Evolutionary conservation across 139 green algal species (phyloP), one percentile per base, ranked within the genome.

Genomic region (Ulvella scutata): DNA sequence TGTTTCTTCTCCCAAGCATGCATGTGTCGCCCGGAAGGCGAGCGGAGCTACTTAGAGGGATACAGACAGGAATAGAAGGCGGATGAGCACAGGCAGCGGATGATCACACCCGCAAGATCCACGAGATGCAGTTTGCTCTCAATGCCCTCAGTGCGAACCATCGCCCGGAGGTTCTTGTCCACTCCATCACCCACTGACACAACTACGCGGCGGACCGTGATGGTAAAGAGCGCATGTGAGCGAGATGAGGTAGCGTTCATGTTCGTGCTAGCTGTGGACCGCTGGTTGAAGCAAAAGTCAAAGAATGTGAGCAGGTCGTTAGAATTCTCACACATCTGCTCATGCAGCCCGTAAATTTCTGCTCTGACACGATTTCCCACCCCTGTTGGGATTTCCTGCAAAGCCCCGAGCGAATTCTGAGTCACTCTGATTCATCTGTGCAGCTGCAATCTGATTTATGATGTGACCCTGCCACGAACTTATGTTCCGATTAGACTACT

Each of bases 171-270:
- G 73, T 86, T 79, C 1, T 61, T 23, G 21, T 79, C 79, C 17
- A 85, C 79, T 85, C 82, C 35, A 85, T 82, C 2, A 82, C 33
- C 51, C 35, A 81, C 82, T 31, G 86, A 81, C 9, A 88, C 84
- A 0, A 88, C 51, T 0, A 83, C 87, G 60, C 83, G 75, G 75
- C 80, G 74, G 23, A 92, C 74, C 37, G 72, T 82, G 40, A 92
- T 81, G 34, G 85, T 90, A 80, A 90, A 92, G 37, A 92, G 83
- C 26, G 84, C 86, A 72, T 92, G 87, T 13, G 85, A 90, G 51
- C 87, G 81, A 3, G 82, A 88, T 29, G 84, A 89, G 7, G 78
- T 77, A 76, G 87, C 84, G 51, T 92, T 92, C 33, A 92, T 76
- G 67, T 87, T 88, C 26, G 87, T 92, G n/a, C 43, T 81, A 4